These are phyloP conservation scores for Fistulifera pelliculosa DNA, from an alignment of 108 stramenopile species.

Conservation along the genomic window DNA sequence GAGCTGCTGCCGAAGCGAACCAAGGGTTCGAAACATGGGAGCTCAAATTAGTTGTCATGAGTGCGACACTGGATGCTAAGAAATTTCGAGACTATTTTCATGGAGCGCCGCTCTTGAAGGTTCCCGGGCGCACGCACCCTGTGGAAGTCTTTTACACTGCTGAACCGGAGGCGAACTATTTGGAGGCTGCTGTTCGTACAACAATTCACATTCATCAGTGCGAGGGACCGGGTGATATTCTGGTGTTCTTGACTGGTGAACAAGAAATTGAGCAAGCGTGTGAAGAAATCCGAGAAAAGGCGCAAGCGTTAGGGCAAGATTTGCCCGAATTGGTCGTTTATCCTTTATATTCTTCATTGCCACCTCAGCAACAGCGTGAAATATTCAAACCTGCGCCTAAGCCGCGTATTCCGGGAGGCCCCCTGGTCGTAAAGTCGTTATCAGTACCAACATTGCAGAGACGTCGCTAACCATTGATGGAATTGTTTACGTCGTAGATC, in stretches of 20 bases:
- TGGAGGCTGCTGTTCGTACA: conserved; percentile 94
- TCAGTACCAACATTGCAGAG: conserved; percentile 97
- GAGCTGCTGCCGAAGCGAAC: conserved; percentile 82
- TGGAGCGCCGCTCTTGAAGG: conserved; percentile 82
- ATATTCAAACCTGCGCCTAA: conserved; percentile 93
- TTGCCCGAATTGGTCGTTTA: conserved; percentile 82
- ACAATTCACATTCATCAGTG: conserved; percentile 96
- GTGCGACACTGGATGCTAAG: conserved; percentile 94
- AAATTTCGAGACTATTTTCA: conserved; percentile 91
- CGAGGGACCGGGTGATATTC: conserved; percentile 95
- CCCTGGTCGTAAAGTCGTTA: conserved; percentile 98
- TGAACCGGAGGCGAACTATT: conserved; percentile 96
- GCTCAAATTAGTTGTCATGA: conserved; percentile 96
- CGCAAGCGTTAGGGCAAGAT: conserved; percentile 48
- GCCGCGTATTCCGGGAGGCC: conserved; percentile 86
- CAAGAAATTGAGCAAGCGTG: conserved; percentile 98
- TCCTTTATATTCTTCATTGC: conserved; percentile 96
- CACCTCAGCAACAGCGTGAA: conserved; percentile 86
- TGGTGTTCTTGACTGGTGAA: conserved; percentile 98
- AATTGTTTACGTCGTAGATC: conserved; percentile 99
- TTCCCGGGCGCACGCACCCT: conserved; percentile 96
- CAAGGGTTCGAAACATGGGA: conserved; percentile 66
- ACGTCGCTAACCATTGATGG: conserved; percentile 99
- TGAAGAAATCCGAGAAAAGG: conserved; percentile 79
- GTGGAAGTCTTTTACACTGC: conserved; percentile 98